These are phyloP conservation scores for Fusarium devonianum DNA, from an alignment of 2,329 filamentous ascomycete genomes.

Conservation along the genomic window DNA sequence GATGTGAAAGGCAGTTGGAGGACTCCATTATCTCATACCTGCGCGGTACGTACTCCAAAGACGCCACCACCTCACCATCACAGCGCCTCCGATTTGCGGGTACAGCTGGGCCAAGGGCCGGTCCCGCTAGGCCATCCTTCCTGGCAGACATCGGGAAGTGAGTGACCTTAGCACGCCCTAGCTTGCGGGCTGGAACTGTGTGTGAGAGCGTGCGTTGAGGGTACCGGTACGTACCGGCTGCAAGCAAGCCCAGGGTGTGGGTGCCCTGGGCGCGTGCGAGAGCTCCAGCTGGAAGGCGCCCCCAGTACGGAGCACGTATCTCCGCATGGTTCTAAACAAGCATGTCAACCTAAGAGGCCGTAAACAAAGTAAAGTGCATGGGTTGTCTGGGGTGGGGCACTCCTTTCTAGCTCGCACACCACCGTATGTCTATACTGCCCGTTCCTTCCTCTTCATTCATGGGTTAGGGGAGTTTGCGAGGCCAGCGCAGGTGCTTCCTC, in stretches of 20 bases:
- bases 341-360: conserved; percentile 27
- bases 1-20: conserved; percentile 19
- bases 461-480: conserved; percentile 54
- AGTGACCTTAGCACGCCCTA: conserved; percentile 9
- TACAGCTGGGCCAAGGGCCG: conserved; percentile 15
- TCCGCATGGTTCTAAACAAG: conserved; percentile 13
- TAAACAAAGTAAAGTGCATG: conserved; percentile 37
- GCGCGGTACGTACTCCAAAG: conserved; percentile 29
- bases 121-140: conserved; percentile 22
- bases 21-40: conserved; percentile 38
- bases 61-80: conserved; percentile 11
- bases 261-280: conserved; percentile 4
- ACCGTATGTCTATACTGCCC: conserved; percentile 44
- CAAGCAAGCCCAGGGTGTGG: too few species aligned
- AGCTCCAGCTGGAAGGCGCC: too few species aligned
- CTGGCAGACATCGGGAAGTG: conserved; percentile 26
- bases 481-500: conserved; percentile 51
- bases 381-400: conserved; percentile 39
- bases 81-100: conserved; percentile 15
- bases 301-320: conserved; percentile 10
- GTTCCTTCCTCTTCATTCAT: conserved; percentile 50
- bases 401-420: conserved; percentile 38
- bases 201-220: conserved; percentile 17
- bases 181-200: conserved; percentile 25
- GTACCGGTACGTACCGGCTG: conserved; percentile 1